A percentile compares a stretch with the other conserved stretches of the same genome.
These are phyloP conservation scores for Bothriochloa decipiens DNA, from an alignment of 176 grass and related monocot species.

Conservation along the genomic window DNA sequence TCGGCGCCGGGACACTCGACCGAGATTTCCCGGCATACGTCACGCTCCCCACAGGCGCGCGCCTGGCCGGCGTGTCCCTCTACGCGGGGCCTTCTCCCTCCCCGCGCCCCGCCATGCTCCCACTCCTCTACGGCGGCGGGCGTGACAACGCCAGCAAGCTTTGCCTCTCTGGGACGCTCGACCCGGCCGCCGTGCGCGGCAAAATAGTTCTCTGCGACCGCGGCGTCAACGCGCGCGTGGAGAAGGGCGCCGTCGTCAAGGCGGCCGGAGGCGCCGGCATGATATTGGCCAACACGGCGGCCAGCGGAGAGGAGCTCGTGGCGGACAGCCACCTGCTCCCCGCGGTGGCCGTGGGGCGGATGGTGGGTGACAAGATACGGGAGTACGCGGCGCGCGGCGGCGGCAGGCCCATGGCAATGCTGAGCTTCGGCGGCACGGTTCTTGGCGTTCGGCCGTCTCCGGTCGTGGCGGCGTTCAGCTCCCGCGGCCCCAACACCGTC, in stretches of 20 bases:
- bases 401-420: slow-evolving; percentile 56
- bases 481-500: slow-evolving; percentile 86
- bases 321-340: slow-evolving; percentile 93
- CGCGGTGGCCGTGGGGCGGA: slow-evolving; percentile 70
- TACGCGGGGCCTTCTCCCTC: slow-evolving; percentile 60
- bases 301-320: slow-evolving; percentile 89
- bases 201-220: slow-evolving; percentile 93
- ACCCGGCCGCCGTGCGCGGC: slow-evolving; percentile 63
- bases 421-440: slow-evolving; percentile 89
- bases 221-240: slow-evolving; percentile 83
- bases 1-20: slow-evolving; percentile 82
- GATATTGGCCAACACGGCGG: slow-evolving; percentile 86
- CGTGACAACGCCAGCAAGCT: slow-evolving; percentile 79
- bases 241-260: slow-evolving; percentile 92
- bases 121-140: slow-evolving; percentile 66
- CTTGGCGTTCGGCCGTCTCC: slow-evolving; percentile 84
- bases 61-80: slow-evolving; percentile 72
- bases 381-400: slow-evolving; percentile 51
- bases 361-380: slow-evolving; percentile 73
- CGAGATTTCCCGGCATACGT: slow-evolving; percentile 78
- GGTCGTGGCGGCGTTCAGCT: slow-evolving; percentile 93
- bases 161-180: slow-evolving; percentile 80
- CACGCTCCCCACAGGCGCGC: slow-evolving; percentile 52
- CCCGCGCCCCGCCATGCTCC: slow-evolving; percentile 46
- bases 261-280: slow-evolving; percentile 76